These are phyloP conservation scores for Oidiodendron maius DNA, from an alignment of 495 filamentous ascomycete genomes.

Conservation along the genomic window DNA sequence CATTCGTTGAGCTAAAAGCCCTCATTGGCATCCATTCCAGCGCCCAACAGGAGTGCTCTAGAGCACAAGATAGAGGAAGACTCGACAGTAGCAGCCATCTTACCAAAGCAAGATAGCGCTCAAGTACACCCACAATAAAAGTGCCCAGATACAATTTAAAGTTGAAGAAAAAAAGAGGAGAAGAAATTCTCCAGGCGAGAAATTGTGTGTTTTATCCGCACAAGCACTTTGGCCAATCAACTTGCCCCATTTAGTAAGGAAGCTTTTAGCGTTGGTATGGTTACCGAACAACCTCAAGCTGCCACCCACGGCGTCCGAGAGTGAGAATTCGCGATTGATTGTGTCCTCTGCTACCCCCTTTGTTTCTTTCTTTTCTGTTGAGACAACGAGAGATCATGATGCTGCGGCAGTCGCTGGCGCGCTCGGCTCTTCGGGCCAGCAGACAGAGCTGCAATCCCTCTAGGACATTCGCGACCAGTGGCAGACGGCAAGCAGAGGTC, in stretches of 20 bases:
- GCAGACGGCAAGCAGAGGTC: conserved; percentile 74
- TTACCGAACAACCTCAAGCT: conserved; percentile 16
- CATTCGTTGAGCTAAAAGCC: conserved; percentile 38
- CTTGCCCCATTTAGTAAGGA: conserved; percentile 24
- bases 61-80: conserved; percentile 58
- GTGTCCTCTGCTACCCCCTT: conserved; percentile 17
- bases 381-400: conserved; percentile 57
- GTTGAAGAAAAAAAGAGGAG: conserved; percentile 23
- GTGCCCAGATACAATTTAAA: conserved; percentile 36
- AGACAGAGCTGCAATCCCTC: conserved; percentile 56
- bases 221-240: conserved; percentile 12
- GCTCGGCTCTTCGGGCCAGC: conserved; percentile 77
- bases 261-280: neutral
- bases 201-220: conserved; percentile 20
- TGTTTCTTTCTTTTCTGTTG: conserved; percentile 26
- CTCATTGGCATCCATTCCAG: conserved; percentile 55
- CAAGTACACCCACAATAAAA: conserved; percentile 83
- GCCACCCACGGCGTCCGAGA: conserved; percentile 5
- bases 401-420: conserved; percentile 81
- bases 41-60: conserved; percentile 44
- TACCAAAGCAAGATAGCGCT: conserved; percentile 28
- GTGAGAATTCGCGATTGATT: neutral
- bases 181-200: conserved; percentile 28
- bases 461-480: conserved; percentile 70
- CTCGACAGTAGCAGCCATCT: conserved; percentile 37